Base-by-base conservation (phyloP, 768 basidiomycete genomes). In the Tulasnella sp. region DNA sequence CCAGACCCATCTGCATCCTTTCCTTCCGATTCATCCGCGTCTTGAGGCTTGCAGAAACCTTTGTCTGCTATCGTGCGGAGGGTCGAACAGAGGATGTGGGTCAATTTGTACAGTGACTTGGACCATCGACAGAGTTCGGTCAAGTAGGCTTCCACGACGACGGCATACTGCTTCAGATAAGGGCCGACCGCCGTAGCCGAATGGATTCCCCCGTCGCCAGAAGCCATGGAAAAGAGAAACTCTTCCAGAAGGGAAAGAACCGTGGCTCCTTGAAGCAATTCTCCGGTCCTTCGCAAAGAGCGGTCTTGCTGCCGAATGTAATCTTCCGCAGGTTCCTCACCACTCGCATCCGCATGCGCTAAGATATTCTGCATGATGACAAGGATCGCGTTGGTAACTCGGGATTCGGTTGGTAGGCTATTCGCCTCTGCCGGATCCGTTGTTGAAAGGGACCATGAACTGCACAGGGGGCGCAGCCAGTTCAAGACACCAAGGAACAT, bases 31-130 rank as follows among this genome's bases (percentile, higher is more conserved):
- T 80, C 83, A 5, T 86, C 85, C 19, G 83, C 84, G 34, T 98
- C 96, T 6, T 90, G 89, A 0, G 98, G 97, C 82, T 92, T 91
- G 85, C 98, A 99, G 86, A 98, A 99, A 4, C 98, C 98, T 84
- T 97, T 90, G 62, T 89, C 90, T 5, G 93, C 91, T 9, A 99
- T 86, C 16, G 91, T 91, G 58, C 89, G 88, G 82, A 96, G 87
- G 39, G 94, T 87, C 27, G 92, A 91, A 83, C 91, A 92, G 42
- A 97, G 85, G 58, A 97, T 88, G 83, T 91, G 93, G 82, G 90
- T 88, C 80, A 99, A 87, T 85, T 98, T 99, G 89, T 97, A 93
- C 24, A 94, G 85, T 18, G 94, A 86, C 83, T 92, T 91, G 24
- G 90, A 91, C 91, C 94, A 95, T 58, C 88, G 86, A 34, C 87